These are phyloP conservation scores for Gaultheria prostrata DNA, from an alignment of 148 eudicot genomes.

Conservation along the genomic window DNA sequence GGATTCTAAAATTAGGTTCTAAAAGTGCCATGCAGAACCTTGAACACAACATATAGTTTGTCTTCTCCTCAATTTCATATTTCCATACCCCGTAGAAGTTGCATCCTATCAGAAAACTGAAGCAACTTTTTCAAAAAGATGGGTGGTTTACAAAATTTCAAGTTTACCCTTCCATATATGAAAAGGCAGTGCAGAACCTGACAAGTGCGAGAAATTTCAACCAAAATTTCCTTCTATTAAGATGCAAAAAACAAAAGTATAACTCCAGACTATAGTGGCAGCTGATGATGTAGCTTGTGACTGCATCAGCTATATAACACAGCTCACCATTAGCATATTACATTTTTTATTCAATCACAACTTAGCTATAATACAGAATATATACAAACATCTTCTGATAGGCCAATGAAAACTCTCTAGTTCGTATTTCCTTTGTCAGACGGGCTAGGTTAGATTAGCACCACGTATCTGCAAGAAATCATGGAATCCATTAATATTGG, in stretches of 20 bases:
- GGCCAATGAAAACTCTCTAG: neutral
- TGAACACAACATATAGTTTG: too few species aligned
- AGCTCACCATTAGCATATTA: neutral
- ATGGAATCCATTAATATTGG: neutral
- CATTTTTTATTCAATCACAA: slow-evolving; percentile 3
- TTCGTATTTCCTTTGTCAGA: neutral
- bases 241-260: neutral
- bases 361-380: neutral
- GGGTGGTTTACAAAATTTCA: too few species aligned
- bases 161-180: too few species aligned
- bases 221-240: slow-evolving; percentile 1
- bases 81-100: too few species aligned
- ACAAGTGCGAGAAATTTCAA: neutral
- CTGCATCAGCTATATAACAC: neutral
- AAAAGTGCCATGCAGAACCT: too few species aligned
- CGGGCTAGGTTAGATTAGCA: too few species aligned
- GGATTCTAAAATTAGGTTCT: too few species aligned
- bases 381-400: neutral
- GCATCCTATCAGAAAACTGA: too few species aligned
- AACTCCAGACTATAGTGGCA: neutral
- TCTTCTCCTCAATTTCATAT: too few species aligned
- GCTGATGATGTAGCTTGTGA: neutral
- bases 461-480: slow-evolving; percentile 6
- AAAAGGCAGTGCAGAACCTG: too few species aligned
- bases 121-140: too few species aligned